Percentiles rank a stretch among this genome's conserved stretches.
Evolutionary conservation across 306 rosid species (phyloP).

Genomic region (Carpinus fangiana): DNA sequence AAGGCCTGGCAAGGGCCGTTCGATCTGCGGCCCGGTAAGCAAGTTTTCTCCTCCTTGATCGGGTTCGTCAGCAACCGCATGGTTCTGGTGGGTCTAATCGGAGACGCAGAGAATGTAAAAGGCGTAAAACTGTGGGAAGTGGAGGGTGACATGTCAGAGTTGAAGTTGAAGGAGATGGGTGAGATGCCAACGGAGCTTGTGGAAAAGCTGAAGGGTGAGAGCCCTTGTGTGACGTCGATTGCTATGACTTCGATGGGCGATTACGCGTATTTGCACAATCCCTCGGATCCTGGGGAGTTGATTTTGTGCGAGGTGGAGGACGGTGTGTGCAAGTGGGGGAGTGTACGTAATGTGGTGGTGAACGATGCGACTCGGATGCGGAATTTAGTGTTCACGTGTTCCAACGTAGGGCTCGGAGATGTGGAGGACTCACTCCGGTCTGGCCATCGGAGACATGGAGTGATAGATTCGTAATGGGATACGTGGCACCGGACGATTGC

Average conservation of each 20-base stretch:
- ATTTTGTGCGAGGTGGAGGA: constrained; percentile 43
- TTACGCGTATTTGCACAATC: constrained; percentile 47
- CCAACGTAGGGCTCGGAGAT: constrained; percentile 42
- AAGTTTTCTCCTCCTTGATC: constrained; percentile 25
- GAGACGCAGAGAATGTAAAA: constrained; percentile 35
- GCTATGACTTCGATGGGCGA: constrained; percentile 42
- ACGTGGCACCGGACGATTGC: not conserved
- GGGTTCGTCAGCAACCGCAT: constrained; percentile 33
- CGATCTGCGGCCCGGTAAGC: constrained; percentile 35
- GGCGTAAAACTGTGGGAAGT: constrained; percentile 56
- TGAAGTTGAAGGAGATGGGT: constrained; percentile 34
- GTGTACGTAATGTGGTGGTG: constrained; percentile 38
- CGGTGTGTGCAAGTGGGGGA: constrained; percentile 48
- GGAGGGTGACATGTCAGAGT: constrained; percentile 35
- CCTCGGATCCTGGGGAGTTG: constrained; percentile 35
- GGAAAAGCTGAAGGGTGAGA: constrained; percentile 43
- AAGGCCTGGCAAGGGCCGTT: constrained; percentile 66
- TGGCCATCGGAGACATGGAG: not conserved
- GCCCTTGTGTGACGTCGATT: constrained; percentile 39
- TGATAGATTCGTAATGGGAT: not conserved
- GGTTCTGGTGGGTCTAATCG: constrained; percentile 53
- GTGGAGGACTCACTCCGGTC: constrained; percentile 34
- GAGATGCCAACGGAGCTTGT: constrained; percentile 71
- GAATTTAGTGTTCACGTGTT: constrained; percentile 54
- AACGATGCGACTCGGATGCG: constrained; percentile 23